Evolutionary conservation across 345 rosid species (phyloP).

Genomic region (Erysimum cheiranthoides): DNA sequence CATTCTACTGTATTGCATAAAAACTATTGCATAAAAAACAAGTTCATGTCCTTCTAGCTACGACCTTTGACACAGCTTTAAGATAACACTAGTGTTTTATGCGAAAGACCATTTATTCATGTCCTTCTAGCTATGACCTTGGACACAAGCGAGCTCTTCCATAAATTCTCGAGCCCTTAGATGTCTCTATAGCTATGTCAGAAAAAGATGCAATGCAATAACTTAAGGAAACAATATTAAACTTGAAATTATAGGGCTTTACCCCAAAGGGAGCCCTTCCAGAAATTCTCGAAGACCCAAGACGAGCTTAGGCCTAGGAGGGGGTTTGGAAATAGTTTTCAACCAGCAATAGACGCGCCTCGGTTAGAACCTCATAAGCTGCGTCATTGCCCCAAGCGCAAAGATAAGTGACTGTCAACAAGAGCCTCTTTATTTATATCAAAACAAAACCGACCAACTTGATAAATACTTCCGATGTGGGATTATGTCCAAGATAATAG

Average conservation of each 20-base stretch:
- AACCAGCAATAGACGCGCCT: constrained; percentile 54
- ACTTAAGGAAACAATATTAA: neutral
- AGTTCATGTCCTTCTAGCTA: no score
- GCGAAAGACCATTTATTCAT: neutral
- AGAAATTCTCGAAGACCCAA: neutral
- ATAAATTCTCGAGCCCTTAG: neutral
- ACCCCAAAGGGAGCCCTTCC: neutral
- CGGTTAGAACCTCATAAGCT: constrained; percentile 49
- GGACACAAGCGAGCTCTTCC: neutral
- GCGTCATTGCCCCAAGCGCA: constrained; percentile 51
- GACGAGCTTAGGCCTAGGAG: constrained; percentile 31
- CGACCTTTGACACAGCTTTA: no score
- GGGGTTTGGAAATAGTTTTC: constrained; percentile 55
- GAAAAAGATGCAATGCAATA: neutral
- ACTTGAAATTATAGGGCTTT: neutral
- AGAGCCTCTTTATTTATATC: neutral
- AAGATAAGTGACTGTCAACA: neutral
- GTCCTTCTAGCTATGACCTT: neutral
- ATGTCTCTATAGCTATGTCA: neutral
- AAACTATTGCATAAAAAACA: neutral
- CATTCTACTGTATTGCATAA: neutral
- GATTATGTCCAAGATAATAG: neutral
- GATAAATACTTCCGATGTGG: neutral
- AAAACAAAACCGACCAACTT: neutral
- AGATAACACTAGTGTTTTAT: neutral